A percentile compares a stretch with the other conserved stretches of the same genome.
These are phyloP conservation scores for Kuraishia cidri DNA, from an alignment of 805 yeast genomes.

Conservation along the genomic window DNA sequence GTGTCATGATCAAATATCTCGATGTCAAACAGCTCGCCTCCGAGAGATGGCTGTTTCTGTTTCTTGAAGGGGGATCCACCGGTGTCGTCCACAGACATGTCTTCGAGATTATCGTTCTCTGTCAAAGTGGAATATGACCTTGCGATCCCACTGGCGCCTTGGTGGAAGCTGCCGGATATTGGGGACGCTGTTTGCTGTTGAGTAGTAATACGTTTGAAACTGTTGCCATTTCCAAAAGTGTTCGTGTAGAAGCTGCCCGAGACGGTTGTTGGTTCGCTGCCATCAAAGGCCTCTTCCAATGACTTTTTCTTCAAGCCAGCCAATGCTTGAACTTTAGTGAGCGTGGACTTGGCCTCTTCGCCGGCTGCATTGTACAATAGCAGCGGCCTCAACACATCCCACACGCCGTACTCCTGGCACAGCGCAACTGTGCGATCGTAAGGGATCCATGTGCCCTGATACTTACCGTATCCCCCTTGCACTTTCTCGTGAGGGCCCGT, in stretches of 20 bases:
- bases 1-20: constrained; percentile 27
- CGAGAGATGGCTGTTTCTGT: constrained; percentile 12
- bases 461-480: constrained; percentile 69
- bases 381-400: constrained; percentile 41
- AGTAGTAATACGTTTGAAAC: background rate
- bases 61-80: constrained; percentile 27
- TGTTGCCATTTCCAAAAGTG: constrained; percentile 1
- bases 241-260: constrained; percentile 2
- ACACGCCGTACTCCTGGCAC: constrained; percentile 53
- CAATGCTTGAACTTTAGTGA: constrained; percentile 39
- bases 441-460: constrained; percentile 73
- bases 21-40: constrained; percentile 11
- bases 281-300: background rate
- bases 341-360: constrained; percentile 22
- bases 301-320: constrained; percentile 3
- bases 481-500: constrained; percentile 62
- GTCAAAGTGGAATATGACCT: constrained; percentile 18
- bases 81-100: constrained; percentile 2
- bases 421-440: constrained; percentile 47
- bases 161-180: too few relatives aligned
- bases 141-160: constrained; percentile 1
- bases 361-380: constrained; percentile 29
- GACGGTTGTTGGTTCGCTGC: background rate
- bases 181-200: constrained; percentile 1
- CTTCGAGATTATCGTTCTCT: constrained; percentile 18